These are phyloP conservation scores for Ganoderma multipileum DNA, from an alignment of 1,284 basidiomycete species.

Conservation along the genomic window DNA sequence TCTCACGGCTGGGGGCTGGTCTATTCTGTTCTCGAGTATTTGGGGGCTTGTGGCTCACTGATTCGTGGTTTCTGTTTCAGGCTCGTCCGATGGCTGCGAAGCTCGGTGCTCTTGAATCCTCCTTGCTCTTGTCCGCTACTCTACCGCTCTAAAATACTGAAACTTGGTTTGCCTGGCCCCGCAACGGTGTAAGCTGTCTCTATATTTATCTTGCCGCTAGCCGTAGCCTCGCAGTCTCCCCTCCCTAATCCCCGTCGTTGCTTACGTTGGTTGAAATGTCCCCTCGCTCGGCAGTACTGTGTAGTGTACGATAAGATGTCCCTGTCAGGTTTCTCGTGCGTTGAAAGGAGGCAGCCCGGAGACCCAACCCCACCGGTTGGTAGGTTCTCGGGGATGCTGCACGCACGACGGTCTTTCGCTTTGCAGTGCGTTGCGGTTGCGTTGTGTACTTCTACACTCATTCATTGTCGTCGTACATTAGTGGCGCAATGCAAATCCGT, in stretches of 20 bases:
- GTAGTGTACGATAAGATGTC: neutral
- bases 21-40: neutral
- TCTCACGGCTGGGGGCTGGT: slow-evolving; percentile 2
- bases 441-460: neutral
- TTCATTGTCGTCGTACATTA: neutral
- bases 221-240: neutral
- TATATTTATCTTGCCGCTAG: slow-evolving; percentile 9
- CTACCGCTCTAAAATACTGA: slow-evolving; percentile 1
- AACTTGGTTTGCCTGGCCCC: neutral
- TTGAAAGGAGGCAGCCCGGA: neutral
- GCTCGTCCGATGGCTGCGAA: slow-evolving; percentile 4
- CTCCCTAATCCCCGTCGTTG: neutral
- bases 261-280: neutral
- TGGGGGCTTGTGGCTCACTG: slow-evolving; percentile 4
- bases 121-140: slow-evolving; percentile 8
- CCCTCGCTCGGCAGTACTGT: neutral
- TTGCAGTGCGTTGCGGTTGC: neutral
- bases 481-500: slow-evolving; percentile 1
- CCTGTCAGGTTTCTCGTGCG: neutral
- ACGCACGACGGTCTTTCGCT: neutral
- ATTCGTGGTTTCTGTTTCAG: slow-evolving; percentile 12
- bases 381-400: slow-evolving; percentile 5
- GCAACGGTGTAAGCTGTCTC: neutral
- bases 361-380: too few species aligned
- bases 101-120: slow-evolving; percentile 9